Evolutionary conservation across 495 filamentous ascomycete species (phyloP).

Genomic region (Penicillium mononematosum): DNA sequence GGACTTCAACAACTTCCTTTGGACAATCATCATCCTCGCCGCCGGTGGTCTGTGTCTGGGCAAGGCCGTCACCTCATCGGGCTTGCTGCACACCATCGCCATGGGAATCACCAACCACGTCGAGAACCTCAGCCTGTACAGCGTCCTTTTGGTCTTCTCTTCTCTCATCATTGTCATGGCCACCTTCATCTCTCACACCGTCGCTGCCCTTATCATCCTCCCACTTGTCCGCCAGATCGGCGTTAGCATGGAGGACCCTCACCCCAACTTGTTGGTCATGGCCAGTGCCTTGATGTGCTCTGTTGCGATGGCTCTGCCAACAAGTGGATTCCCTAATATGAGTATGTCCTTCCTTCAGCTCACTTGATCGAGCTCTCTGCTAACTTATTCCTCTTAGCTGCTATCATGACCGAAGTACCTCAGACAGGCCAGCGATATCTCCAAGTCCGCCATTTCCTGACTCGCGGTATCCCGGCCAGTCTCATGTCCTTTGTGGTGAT

Average conservation of each 20-base stretch:
- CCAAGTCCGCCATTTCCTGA: constrained; percentile 90
- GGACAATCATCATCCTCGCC: constrained; percentile 99
- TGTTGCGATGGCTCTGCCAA: constrained; percentile 86
- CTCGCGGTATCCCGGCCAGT: constrained; percentile 81
- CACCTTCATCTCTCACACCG: constrained; percentile 97
- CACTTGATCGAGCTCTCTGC: constrained; percentile 6
- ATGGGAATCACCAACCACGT: constrained; percentile 68
- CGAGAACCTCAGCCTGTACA: constrained; percentile 78
- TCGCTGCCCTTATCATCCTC: constrained; percentile 91
- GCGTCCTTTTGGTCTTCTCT: constrained; percentile 82
- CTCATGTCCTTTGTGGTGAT: constrained; percentile 79
- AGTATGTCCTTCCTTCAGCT: constrained; percentile 59
- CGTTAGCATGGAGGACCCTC: constrained; percentile 76
- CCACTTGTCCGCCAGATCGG: constrained; percentile 88
- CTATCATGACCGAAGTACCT: constrained; percentile 98
- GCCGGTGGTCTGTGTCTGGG: constrained; percentile 91
- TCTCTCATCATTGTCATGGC: constrained; percentile 87
- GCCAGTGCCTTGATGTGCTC: constrained; percentile 66
- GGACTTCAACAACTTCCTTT: constrained; percentile 99
- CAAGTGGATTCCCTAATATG: constrained; percentile 98
- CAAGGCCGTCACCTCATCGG: constrained; percentile 90
- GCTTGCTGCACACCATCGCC: constrained; percentile 88
- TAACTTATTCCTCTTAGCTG: constrained; percentile 56
- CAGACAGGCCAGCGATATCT: constrained; percentile 90
- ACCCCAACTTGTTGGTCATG: constrained; percentile 96